Evolutionary conservation across 2,329 filamentous ascomycete genomes (phyloP).

Genomic region (Venturia effusa): DNA sequence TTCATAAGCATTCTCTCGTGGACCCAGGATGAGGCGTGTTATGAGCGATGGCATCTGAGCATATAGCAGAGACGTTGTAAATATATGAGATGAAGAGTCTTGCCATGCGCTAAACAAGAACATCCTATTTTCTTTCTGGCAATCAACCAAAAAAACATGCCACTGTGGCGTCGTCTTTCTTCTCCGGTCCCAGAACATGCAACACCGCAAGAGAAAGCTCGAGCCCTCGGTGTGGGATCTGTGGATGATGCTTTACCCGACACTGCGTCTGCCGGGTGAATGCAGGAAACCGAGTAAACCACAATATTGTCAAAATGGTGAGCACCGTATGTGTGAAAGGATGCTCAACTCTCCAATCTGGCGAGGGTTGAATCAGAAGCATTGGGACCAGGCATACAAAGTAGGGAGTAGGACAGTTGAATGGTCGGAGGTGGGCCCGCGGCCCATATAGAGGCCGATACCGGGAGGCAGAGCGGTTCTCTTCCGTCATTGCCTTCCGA

Average conservation of each 20-base stretch:
- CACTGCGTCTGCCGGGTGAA: neutral
- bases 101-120: too few relatives aligned
- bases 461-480: too few relatives aligned
- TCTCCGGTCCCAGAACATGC: too few relatives aligned
- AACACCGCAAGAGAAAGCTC: neutral
- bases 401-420: neutral
- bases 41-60: too few relatives aligned
- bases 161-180: too few relatives aligned
- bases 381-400: neutral
- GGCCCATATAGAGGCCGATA: neutral
- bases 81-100: too few relatives aligned
- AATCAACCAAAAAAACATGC: too few relatives aligned
- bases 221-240: neutral
- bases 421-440: neutral
- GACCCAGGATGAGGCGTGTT: too few relatives aligned
- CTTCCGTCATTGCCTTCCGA: neutral
- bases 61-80: too few relatives aligned
- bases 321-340: neutral
- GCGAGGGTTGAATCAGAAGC: neutral
- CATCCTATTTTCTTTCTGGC: too few relatives aligned
- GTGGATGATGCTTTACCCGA: slow-evolving; percentile 1
- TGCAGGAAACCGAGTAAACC: neutral
- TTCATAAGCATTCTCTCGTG: too few relatives aligned
- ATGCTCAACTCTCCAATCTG: neutral
- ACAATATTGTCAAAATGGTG: neutral